A percentile compares a stretch with the other conserved stretches of the same genome.
phyloP scores from a whole-genome alignment of 2,329 filamentous ascomycete species.

The Shiraia bambusicola region DNA sequence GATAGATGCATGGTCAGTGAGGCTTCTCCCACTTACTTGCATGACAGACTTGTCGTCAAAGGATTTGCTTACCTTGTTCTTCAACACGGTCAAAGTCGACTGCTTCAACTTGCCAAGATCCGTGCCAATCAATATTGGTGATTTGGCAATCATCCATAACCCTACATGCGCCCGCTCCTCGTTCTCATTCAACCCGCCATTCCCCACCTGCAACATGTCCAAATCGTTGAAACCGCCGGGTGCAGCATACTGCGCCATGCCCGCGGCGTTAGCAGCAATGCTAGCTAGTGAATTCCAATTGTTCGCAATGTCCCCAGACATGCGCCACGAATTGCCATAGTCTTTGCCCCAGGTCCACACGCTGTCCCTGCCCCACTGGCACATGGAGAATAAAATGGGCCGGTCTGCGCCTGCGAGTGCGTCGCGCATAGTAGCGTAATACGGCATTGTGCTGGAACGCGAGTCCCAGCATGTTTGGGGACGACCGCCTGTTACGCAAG shows the following conservation, averaged over 20 bases:
- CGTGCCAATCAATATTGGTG: conserved; percentile 47
- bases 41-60: too few species aligned
- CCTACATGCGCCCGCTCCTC: conserved; percentile 41
- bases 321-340: conserved; percentile 31
- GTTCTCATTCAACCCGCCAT: conserved; percentile 15
- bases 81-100: conserved; percentile 40
- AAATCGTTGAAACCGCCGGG: conserved; percentile 19
- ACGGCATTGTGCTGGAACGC: conserved; percentile 52
- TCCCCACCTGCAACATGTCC: conserved; percentile 20
- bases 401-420: conserved; percentile 33
- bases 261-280: conserved; percentile 11
- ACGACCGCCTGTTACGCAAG: conserved; percentile 15
- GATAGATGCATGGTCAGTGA: too few species aligned
- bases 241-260: conserved; percentile 12
- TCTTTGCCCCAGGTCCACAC: conserved; percentile 31
- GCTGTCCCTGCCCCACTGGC: conserved; percentile 32
- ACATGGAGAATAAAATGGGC: conserved; percentile 33
- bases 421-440: conserved; percentile 45
- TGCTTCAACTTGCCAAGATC: conserved; percentile 39
- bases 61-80: conserved; percentile 35
- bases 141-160: conserved; percentile 44
- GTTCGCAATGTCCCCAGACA: conserved; percentile 16
- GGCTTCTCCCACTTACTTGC: too few species aligned
- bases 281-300: conserved; percentile 12
- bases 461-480: conserved; percentile 47